phyloP scores from a whole-genome alignment of 2,329 filamentous ascomycete species.

The Penicillium sp. region DNA sequence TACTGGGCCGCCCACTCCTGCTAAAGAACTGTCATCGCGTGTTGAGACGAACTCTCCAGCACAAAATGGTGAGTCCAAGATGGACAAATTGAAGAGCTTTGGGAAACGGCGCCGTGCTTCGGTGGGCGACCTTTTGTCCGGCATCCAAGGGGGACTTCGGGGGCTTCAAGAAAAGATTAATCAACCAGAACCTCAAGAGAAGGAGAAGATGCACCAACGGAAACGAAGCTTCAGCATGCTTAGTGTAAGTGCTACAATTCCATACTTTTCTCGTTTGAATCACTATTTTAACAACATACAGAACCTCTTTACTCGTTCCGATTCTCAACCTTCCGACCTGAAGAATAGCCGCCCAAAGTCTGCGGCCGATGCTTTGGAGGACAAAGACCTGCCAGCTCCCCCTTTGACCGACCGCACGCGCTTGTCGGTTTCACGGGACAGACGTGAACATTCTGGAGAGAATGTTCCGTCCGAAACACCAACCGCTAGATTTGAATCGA shows the following conservation, averaged over 20 bases:
- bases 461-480: not conserved
- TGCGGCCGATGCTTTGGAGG: not conserved
- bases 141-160: conserved; percentile 20
- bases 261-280: not conserved
- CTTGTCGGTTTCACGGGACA: not conserved
- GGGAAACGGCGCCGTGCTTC: conserved; percentile 30
- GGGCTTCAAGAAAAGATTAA: conserved; percentile 11
- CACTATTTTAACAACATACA: conserved; percentile 8
- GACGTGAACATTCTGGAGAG: not conserved
- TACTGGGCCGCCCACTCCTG: conserved; percentile 21
- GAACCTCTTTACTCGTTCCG: conserved; percentile 19
- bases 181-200: conserved; percentile 1
- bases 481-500: not conserved
- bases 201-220: not conserved
- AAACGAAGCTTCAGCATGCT: conserved; percentile 20
- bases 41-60: conserved; percentile 7
- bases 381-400: conserved; percentile 5
- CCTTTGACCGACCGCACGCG: not conserved
- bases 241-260: conserved; percentile 14
- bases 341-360: not conserved
- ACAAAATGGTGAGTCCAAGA: conserved; percentile 21
- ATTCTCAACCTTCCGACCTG: not conserved
- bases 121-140: conserved; percentile 21
- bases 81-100: conserved; percentile 30
- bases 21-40: conserved; percentile 13